phyloP scores from a whole-genome alignment of 345 rosid genomes.

The Bruguiera gymnorhiza region DNA sequence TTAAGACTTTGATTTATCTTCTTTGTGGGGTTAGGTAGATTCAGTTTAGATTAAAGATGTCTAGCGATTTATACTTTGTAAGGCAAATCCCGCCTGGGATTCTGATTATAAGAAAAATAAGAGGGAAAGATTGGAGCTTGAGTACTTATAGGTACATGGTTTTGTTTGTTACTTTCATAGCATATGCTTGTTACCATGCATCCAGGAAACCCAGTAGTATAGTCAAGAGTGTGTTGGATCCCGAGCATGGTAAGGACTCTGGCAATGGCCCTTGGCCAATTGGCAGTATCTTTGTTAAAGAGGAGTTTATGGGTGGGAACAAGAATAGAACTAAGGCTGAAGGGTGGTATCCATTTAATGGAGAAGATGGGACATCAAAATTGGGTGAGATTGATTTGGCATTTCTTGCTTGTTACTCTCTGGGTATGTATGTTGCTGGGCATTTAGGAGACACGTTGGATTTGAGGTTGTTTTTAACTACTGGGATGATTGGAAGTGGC shows the following conservation, averaged over 20 bases:
- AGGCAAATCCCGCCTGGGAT: conserved; percentile 71
- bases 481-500: conserved; percentile 87
- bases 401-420: conserved; percentile 71
- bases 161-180: conserved; percentile 68
- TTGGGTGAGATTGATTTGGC: conserved; percentile 82
- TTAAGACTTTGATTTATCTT: background rate
- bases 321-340: conserved; percentile 5
- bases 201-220: conserved; percentile 85
- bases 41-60: conserved; percentile 27
- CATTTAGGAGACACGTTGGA: conserved; percentile 83
- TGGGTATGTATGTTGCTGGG: conserved; percentile 83
- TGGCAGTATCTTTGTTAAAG: conserved; percentile 48
- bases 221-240: conserved; percentile 73
- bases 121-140: conserved; percentile 65
- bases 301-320: conserved; percentile 8
- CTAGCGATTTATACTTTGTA: conserved; percentile 24
- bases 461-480: conserved; percentile 67
- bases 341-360: conserved; percentile 82
- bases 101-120: conserved; percentile 37
- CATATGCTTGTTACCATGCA: conserved; percentile 83
- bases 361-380: conserved; percentile 57
- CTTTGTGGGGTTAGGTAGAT: conserved; percentile 8
- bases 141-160: conserved; percentile 54
- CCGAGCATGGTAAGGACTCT: conserved; percentile 32
- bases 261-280: conserved; percentile 50